Evolutionary conservation across 2,329 filamentous ascomycete genomes (phyloP).

Genomic region (Colletotrichum viniferum): DNA sequence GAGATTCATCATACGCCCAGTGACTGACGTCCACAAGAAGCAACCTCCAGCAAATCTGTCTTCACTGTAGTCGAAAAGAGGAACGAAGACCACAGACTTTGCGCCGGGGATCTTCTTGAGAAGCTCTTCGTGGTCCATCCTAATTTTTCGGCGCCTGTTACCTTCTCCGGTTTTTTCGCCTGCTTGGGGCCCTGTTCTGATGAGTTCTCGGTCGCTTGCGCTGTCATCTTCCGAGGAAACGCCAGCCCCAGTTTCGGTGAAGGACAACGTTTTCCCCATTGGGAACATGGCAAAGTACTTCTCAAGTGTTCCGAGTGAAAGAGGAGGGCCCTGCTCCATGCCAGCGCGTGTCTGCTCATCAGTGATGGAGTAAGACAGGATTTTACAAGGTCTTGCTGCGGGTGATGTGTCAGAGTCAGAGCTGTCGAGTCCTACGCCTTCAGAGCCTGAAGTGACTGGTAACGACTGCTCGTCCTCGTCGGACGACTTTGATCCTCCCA

Average conservation of each 20-base stretch:
- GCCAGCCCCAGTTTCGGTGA: slow-evolving; percentile 30
- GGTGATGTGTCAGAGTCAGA: slow-evolving; percentile 33
- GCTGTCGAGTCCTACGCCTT: slow-evolving; percentile 28
- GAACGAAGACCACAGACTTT: slow-evolving; percentile 37
- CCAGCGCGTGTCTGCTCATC: slow-evolving; percentile 26
- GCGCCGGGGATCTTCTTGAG: slow-evolving; percentile 37
- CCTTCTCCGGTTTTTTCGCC: neutral
- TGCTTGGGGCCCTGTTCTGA: neutral
- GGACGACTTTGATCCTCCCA: neutral
- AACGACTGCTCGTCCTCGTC: slow-evolving; percentile 24
- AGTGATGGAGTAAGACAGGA: slow-evolving; percentile 31
- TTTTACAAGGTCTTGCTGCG: slow-evolving; percentile 28
- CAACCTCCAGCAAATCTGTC: slow-evolving; percentile 38
- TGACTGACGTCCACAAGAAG: slow-evolving; percentile 38
- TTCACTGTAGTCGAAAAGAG: slow-evolving; percentile 38
- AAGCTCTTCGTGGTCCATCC: slow-evolving; percentile 35
- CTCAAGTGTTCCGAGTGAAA: slow-evolving; percentile 32
- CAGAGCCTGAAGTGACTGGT: slow-evolving; percentile 22
- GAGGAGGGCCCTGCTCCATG: slow-evolving; percentile 30
- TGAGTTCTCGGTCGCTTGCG: slow-evolving; percentile 28
- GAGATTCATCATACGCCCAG: slow-evolving; percentile 38
- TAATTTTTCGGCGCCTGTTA: slow-evolving; percentile 18
- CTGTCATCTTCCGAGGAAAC: slow-evolving; percentile 36
- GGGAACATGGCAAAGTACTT: slow-evolving; percentile 34
- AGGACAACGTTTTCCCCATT: slow-evolving; percentile 32